Percentiles rank a stretch among this genome's conserved stretches.
Evolutionary conservation across 306 rosid genomes (phyloP).

Genomic region (Datisca glomerata): DNA sequence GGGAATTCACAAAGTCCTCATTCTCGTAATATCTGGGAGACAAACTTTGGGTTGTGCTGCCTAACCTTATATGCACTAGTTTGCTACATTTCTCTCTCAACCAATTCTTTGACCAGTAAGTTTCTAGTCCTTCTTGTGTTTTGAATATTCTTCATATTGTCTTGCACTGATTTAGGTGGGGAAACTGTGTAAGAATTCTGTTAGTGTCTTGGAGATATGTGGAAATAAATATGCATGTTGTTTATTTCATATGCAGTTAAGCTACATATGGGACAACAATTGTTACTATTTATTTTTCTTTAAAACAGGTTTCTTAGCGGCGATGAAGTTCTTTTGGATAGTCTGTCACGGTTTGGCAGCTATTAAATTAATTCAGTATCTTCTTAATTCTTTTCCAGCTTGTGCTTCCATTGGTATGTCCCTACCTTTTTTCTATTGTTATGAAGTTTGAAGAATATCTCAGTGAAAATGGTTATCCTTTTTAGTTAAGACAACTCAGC

Average conservation of each 20-base stretch:
- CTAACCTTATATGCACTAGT: constrained; percentile 25
- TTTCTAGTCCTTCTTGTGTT: constrained; percentile 3
- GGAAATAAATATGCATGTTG: too few species aligned
- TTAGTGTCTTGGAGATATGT: too few species aligned
- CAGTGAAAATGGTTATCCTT: constrained; percentile 1
- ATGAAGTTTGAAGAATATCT: too few species aligned
- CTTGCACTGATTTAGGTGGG: neutral
- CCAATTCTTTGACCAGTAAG: constrained; percentile 43
- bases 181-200: neutral
- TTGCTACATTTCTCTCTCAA: constrained; percentile 33
- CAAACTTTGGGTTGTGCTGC: constrained; percentile 34
- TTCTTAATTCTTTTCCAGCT: constrained; percentile 63
- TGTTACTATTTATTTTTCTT: constrained; percentile 2
- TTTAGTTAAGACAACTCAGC: too few species aligned
- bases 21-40: constrained; percentile 22
- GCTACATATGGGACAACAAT: too few species aligned
- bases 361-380: constrained; percentile 58
- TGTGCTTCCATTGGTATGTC: constrained; percentile 87
- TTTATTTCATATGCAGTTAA: neutral
- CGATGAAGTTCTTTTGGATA: constrained; percentile 56
- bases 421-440: neutral
- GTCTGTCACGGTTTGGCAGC: constrained; percentile 76
- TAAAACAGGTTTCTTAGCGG: constrained; percentile 37
- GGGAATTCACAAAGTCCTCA: constrained; percentile 2
- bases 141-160: neutral